phyloP scores from a whole-genome alignment of 139 green algal genomes.

The Picochlorum sp. region DNA sequence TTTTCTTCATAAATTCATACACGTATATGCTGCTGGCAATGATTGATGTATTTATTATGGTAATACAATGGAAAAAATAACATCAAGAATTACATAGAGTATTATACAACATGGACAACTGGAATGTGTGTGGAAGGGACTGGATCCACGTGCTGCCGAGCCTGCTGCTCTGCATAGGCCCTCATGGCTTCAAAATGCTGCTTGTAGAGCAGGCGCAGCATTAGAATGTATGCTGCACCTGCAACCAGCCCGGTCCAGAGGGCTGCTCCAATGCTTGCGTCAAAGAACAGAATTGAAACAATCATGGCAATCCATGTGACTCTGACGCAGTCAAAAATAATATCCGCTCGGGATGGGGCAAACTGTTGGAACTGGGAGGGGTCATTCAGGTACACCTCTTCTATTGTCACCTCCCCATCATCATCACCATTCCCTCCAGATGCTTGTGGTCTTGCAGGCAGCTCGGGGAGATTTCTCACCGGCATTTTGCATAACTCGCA shows the following conservation, averaged over 20 bases:
- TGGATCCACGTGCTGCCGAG: background rate
- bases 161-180: constrained; percentile 19
- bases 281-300: constrained; percentile 51
- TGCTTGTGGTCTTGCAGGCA: constrained; percentile 19
- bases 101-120: constrained; percentile 4
- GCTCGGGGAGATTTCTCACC: constrained; percentile 42
- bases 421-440: background rate
- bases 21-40: too few species aligned
- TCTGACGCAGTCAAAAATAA: constrained; percentile 76
- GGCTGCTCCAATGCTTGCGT: constrained; percentile 36
- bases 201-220: constrained; percentile 45
- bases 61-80: too few species aligned
- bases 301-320: constrained; percentile 65
- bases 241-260: constrained; percentile 51
- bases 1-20: background rate
- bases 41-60: too few species aligned
- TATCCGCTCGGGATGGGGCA: constrained; percentile 42
- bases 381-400: constrained; percentile 8
- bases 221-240: constrained; percentile 44
- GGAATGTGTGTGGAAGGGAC: too few species aligned
- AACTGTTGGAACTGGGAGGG: constrained; percentile 15
- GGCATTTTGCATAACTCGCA: constrained; percentile 62
- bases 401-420: background rate
- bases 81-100: background rate
- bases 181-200: constrained; percentile 33